Evolutionary conservation across 371 early-diverging fungal genomes (phyloP), one percentile per base, ranked within the genome.

Genomic region (Mucor sp.): DNA sequence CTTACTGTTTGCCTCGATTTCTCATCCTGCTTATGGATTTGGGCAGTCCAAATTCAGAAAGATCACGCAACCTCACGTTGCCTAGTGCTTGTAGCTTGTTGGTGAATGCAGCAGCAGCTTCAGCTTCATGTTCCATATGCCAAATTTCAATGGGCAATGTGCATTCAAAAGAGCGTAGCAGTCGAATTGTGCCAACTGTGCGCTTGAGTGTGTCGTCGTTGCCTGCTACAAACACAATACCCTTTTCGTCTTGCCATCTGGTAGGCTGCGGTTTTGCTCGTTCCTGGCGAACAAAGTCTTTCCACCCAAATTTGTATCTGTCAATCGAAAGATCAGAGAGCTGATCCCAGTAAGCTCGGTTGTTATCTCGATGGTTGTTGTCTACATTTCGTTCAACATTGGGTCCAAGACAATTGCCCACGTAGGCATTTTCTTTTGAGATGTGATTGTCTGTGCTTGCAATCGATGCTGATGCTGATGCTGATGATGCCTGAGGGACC

Each of bases 151-250:
- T 66, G 2, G 75, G 76, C 12, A 80, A 39, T 11, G 32, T 59
- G 53, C 78, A 80, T 0, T 58, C 37, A 25, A 58, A 67, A 6
- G n/a, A 14, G 15, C 76, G 71, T 25, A 80, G 32, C 1, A 77
- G 33, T 23, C 68, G 67, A 41, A 77, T 72, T 0, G 74, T 62
- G 9, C 72, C 69, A 21, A 76, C 15, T 19, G 76, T 72, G 39
- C 80, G 74, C 15, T 66, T 64, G n/a, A 77, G 59, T 1, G 80
- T 80, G 56, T 80, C 78, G 14, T 70, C 63, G 32, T 80, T 80
- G 5, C 80, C 80, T 12, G 80, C 77, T 1, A 77, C 77, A 47
- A 80, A 59, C 0, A 80, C 78, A 48, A 80, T 76, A 0, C 80
- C 80, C 17, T 68, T 66, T 3, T 60, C 59, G 33, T 68, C 41